Evolutionary conservation across 441 rosid genomes (phyloP).

Genomic region (Corymbia calophylla): DNA sequence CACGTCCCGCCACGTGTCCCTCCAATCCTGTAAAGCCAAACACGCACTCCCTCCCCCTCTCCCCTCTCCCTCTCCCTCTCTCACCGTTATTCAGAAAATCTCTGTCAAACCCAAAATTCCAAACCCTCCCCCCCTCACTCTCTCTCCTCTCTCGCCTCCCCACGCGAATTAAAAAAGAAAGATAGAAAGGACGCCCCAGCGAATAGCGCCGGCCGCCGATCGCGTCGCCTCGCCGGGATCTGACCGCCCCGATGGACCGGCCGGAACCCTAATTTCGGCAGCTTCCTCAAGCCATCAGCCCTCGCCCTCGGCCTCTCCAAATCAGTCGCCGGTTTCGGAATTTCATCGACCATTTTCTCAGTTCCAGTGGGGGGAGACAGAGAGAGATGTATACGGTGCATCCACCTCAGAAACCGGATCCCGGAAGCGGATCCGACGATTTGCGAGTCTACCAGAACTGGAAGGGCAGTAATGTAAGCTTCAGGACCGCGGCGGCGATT

Average conservation of each 20-base stretch:
- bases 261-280: background rate
- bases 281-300: background rate
- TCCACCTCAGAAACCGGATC: constrained; percentile 64
- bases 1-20: constrained; percentile 4
- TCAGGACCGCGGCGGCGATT: background rate
- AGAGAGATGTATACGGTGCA: constrained; percentile 46
- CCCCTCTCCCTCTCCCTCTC: background rate
- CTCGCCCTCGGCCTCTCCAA: background rate
- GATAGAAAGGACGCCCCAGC: background rate
- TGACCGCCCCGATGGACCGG: constrained; percentile 3
- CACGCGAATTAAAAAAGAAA: background rate
- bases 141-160: constrained; percentile 15
- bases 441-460: constrained; percentile 55
- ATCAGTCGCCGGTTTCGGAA: background rate
- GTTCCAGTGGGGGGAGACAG: background rate
- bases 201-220: background rate
- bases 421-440: constrained; percentile 37
- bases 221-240: constrained; percentile 16
- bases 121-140: constrained; percentile 2
- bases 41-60: background rate
- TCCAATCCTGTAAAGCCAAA: background rate
- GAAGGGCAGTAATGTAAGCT: constrained; percentile 86
- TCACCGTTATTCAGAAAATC: background rate
- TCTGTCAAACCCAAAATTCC: background rate
- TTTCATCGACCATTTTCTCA: background rate